These are phyloP conservation scores for Viola pubescens DNA, from an alignment of 441 rosid genomes.

Conservation along the genomic window DNA sequence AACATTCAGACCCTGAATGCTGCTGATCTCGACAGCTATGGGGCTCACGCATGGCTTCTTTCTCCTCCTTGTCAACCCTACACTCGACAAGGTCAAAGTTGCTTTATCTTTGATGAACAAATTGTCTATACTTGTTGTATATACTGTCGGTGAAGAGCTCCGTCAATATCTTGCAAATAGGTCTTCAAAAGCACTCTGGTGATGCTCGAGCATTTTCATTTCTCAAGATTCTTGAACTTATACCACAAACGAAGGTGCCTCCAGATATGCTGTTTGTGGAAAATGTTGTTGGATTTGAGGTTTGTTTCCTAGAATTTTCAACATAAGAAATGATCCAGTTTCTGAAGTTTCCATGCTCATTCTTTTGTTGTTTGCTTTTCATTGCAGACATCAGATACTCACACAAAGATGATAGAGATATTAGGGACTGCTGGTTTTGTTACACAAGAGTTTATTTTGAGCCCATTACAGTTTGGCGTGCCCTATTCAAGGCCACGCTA, in stretches of 20 bases:
- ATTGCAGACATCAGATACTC: constrained; percentile 85
- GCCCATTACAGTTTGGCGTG: constrained; percentile 82
- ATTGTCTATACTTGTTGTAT: neutral
- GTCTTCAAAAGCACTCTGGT: constrained; percentile 86
- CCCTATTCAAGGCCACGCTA: constrained; percentile 98
- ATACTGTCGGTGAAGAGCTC: neutral
- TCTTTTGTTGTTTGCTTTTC: neutral
- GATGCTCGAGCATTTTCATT: constrained; percentile 90
- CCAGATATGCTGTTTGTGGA: constrained; percentile 73
- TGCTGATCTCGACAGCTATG: constrained; percentile 60
- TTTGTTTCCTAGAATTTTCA: constrained; percentile 20
- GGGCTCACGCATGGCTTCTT: constrained; percentile 88
- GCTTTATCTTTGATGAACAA: neutral
- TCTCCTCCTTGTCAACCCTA: constrained; percentile 99
- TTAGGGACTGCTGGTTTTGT: constrained; percentile 42
- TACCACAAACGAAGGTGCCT: constrained; percentile 46
- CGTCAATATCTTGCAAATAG: constrained; percentile 25
- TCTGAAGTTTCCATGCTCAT: neutral
- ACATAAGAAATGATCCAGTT: constrained; percentile 7
- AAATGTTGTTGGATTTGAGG: constrained; percentile 98
- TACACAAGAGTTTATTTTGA: constrained; percentile 77
- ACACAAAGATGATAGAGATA: constrained; percentile 57
- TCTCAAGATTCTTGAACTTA: constrained; percentile 83
- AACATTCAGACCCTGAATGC: constrained; percentile 83
- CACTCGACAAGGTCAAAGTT: constrained; percentile 75